Base-by-base conservation (phyloP, 139 green algal species). In the Chlorella vulgaris region DNA sequence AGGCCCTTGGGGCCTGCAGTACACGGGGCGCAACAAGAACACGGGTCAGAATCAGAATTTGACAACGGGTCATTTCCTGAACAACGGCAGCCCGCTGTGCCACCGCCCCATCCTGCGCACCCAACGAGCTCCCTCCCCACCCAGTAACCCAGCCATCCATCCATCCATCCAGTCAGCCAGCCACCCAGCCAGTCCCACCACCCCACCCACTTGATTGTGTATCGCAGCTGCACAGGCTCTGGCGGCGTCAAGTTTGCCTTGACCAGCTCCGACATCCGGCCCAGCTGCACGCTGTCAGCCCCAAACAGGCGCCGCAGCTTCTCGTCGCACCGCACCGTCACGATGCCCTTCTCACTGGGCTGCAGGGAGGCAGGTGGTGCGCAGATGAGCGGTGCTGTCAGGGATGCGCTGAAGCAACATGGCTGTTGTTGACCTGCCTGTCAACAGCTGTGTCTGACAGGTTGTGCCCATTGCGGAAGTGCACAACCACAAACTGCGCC, bases 281-380 rank as follows among this genome's bases (percentile, higher is more conserved):
- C 26, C 31, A 78, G 71, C 51, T 78, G 50, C 31, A 78, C 71
- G 22, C n/a, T 66, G 33, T 62, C 35, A 2, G 71, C 35, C 8
- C 74, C 74, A 80, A 82, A 82, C 42, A 70, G n/a, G 42, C 36
- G 42, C 0, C 43, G 61, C 62, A 82, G 42, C 39, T 58, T 40
- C 6, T 63, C 76, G 62, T 82, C 76, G 40, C 76, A 83, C 40
- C 66, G 77, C n/a, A 83, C 33, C 33, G n/a, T 39, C 28, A 39
- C 74, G 0, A 38, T 4, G 2, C 55, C 58, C 7, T 31, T 62
- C 21, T 78, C 71, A 26, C 35, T 78, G 71, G 71, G 71, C 71
- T 78, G 71, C 51, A 68, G 7, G 42, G n/a, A 10, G n/a, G 28
- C 24, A 19, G 42, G 2, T 3, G 2, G 29, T 21, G 50, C 6